Evolutionary conservation across 129 eudicot genomes (phyloP).

Genomic region (Heracleum sosnowskyi): DNA sequence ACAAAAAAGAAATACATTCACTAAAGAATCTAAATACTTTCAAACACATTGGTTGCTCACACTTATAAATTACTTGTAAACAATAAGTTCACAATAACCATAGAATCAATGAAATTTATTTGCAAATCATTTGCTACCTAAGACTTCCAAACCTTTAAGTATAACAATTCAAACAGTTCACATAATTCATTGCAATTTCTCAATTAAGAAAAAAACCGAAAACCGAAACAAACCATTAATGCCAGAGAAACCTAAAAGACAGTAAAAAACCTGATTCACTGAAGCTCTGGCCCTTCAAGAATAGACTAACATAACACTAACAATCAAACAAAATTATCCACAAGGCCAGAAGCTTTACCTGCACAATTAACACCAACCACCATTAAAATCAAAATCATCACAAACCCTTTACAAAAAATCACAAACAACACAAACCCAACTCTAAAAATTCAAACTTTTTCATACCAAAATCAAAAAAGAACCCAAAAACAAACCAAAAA

Average conservation of each 20-base stretch:
- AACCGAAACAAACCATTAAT: background rate
- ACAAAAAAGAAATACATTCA: background rate
- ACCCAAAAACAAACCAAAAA: too few species aligned
- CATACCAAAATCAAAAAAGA: background rate
- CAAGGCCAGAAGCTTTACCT: constrained; percentile 8
- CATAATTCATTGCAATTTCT: background rate
- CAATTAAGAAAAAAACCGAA: background rate
- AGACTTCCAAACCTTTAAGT: background rate
- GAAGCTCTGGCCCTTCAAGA: constrained; percentile 5
- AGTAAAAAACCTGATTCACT: background rate
- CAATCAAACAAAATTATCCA: background rate
- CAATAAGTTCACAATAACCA: background rate
- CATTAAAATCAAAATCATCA: background rate
- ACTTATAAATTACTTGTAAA: background rate
- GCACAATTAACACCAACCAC: constrained; percentile 9
- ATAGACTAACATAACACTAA: background rate
- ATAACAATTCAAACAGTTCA: background rate
- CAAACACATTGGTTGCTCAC: background rate
- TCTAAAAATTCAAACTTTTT: background rate
- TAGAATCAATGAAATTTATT: background rate
- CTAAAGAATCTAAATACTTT: background rate
- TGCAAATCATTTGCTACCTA: background rate
- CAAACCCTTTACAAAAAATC: background rate
- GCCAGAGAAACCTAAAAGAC: background rate
- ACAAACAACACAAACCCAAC: constrained; percentile 1